A percentile compares a stretch with the other conserved stretches of the same genome.
Conservation (phyloP, 352 stramenopile genomes). For the Phytopythium litorale region DNA sequence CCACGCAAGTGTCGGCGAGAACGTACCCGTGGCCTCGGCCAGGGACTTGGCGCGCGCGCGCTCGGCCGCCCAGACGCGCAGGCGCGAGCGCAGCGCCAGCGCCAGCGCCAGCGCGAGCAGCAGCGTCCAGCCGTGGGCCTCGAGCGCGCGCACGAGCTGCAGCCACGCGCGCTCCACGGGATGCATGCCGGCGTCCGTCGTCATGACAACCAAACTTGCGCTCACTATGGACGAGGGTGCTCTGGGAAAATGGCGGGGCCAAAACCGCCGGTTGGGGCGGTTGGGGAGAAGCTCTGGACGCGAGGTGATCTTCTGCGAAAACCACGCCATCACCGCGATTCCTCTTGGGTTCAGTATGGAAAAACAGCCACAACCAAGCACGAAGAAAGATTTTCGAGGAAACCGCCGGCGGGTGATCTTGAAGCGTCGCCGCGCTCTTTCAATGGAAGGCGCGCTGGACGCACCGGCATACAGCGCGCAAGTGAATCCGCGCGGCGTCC, state of each 20-base stretch:
- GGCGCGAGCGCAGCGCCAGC: slow-evolving; percentile 21
- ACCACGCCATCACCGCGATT: background rate
- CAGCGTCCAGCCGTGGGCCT: slow-evolving; percentile 54
- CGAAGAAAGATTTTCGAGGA: background rate
- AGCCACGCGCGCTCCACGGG: slow-evolving; percentile 17
- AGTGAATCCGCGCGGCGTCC: background rate
- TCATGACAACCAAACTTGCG: background rate
- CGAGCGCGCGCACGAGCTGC: slow-evolving; percentile 23
- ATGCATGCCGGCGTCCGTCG: slow-evolving; percentile 9
- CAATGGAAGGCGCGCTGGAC: background rate
- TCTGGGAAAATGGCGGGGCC: background rate
- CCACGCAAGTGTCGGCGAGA: too few species aligned
- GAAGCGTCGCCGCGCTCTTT: background rate
- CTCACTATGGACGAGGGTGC: background rate
- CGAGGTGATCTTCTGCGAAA: background rate
- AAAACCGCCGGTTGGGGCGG: background rate
- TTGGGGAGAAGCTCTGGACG: background rate
- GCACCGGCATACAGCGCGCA: background rate
- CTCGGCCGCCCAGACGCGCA: slow-evolving; percentile 21
- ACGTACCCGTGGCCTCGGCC: slow-evolving; percentile 46
- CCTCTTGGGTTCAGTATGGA: background rate
- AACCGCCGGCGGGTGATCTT: background rate
- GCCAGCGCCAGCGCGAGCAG: slow-evolving; percentile 25
- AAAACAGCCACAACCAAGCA: background rate
- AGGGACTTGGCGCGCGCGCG: slow-evolving; percentile 32